phyloP scores from a whole-genome alignment of 164 flowering plant species.

The Kalanchoe fedtschenkoi region DNA sequence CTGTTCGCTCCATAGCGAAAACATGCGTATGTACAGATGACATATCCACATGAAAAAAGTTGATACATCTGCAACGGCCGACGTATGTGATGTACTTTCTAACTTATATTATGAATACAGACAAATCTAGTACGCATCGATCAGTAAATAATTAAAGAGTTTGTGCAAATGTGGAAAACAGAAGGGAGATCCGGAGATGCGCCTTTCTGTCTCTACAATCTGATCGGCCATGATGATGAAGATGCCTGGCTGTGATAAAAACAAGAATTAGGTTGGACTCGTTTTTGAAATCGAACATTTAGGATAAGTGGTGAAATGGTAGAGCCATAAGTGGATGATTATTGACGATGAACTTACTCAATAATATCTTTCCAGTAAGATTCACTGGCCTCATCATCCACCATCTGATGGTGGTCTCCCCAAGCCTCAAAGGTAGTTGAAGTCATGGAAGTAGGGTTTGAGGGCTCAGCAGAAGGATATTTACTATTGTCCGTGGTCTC shows the following conservation, averaged over 20 bases:
- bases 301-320: background rate
- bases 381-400: constrained; percentile 4
- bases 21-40: too few relatives aligned
- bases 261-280: background rate
- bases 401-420: constrained; percentile 7
- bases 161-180: background rate
- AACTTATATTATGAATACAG: background rate
- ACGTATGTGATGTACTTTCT: too few relatives aligned
- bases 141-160: too few relatives aligned
- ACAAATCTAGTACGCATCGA: background rate
- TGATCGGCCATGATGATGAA: background rate
- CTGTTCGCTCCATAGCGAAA: too few relatives aligned
- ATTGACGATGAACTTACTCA: constrained; percentile 5
- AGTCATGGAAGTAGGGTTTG: constrained; percentile 3
- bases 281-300: background rate
- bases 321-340: background rate
- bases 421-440: constrained; percentile 9
- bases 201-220: background rate
- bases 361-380: constrained; percentile 8
- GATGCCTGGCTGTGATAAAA: background rate
- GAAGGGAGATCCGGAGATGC: too few relatives aligned
- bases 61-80: too few relatives aligned
- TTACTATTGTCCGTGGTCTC: background rate
- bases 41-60: too few relatives aligned
- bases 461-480: background rate